Base-by-base conservation (phyloP, 2,329 filamentous ascomycete genomes). In the Byssoonygena ceratinophila region DNA sequence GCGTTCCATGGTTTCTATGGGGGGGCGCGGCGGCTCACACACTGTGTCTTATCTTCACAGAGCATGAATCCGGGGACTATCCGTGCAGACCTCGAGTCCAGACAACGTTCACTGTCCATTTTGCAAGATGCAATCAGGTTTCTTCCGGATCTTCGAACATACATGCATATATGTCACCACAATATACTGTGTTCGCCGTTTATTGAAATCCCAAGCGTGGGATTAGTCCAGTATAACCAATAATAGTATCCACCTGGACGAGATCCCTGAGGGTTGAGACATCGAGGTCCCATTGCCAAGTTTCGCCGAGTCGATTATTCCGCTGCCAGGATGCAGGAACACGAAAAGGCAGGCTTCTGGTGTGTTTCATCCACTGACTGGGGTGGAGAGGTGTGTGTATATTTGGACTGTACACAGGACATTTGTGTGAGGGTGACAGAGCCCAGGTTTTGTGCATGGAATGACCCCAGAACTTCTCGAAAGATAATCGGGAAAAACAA, bases 251-350 rank as follows among this genome's bases (percentile, higher is more conserved):
- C 41, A 45, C 41, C n/a, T n/a, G 9, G 41, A 9, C 37, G 4
- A 34, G 18, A 22, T 16, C 37, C 37, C 23, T 40, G 37, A 40
- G 20, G 20, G n/a, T 40, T 1, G 36, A 20, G 16, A 39, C 12
- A 6, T 20, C 37, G 37, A 22, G 18, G 14, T 31, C 41, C n/a
- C 25, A 46, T 46, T 23, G 31, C 44, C 41, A 45, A 45, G 41
- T 45, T 45, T 46, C 36, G 44, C 44, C 44, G 18, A 46, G 29
- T 34, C 29, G 18, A 34, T 23, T 34, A 29, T 36, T 46, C 44
- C 31, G 31, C 18, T 7, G 44, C 20, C 5, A 36, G 46, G 32
- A 48, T 40, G 46, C 46, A 48, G 46, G 46, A 48, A 48, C 46
- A 48, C 46, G 46, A 25, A 4, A 39, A 48, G 16, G 16, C 29